Percentiles rank a stretch among this genome's conserved stretches.
Evolutionary conservation across 768 basidiomycete species (phyloP).

Genomic region (Hysterangium stoloniferum): DNA sequence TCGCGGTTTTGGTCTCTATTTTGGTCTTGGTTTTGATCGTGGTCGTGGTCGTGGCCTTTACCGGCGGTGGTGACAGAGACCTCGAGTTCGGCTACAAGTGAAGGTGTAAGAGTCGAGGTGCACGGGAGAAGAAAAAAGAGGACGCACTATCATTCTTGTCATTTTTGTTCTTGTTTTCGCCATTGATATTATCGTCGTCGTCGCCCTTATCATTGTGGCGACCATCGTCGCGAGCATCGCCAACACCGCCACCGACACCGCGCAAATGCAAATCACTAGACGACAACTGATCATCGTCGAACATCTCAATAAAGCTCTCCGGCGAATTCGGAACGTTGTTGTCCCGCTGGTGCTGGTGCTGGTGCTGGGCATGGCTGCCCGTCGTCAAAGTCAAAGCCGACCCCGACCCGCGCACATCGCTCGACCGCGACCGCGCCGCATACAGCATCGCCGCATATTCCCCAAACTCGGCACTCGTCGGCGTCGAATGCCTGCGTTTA

Average conservation of each 20-base stretch:
- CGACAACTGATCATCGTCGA: constrained; percentile 52
- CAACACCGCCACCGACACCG: neutral
- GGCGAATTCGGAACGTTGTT: constrained; percentile 16
- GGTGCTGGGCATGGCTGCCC: neutral
- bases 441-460: constrained; percentile 6
- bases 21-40: neutral
- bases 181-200: neutral
- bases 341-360: constrained; percentile 8
- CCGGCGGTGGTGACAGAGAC: neutral
- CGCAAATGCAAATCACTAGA: no score
- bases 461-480: constrained; percentile 34
- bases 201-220: neutral
- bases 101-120: neutral
- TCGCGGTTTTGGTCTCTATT: neutral
- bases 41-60: constrained; percentile 2
- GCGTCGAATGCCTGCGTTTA: constrained; percentile 47
- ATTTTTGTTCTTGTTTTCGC: neutral
- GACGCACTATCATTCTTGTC: no score
- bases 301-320: constrained; percentile 57
- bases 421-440: neutral
- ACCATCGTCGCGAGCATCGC: neutral
- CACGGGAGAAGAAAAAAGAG: neutral
- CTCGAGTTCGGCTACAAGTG: constrained; percentile 4
- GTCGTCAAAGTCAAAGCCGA: constrained; percentile 9
- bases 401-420: constrained; percentile 5